A percentile compares a stretch with the other conserved stretches of the same genome.
phyloP scores from a whole-genome alignment of 148 eudicot species.

The Talinum fruticosum region DNA sequence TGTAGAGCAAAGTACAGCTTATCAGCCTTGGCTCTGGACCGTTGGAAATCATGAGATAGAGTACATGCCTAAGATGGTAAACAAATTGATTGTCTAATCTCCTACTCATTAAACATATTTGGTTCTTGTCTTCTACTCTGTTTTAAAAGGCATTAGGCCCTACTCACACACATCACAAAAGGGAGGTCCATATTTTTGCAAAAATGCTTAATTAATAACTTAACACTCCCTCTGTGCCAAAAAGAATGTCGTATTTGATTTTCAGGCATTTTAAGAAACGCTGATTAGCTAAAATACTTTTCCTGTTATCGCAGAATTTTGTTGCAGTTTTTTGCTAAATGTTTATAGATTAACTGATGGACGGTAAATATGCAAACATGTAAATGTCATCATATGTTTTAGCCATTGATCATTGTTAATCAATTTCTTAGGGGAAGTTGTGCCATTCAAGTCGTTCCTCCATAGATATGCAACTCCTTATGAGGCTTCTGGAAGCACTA shows the following conservation, averaged over 20 bases:
- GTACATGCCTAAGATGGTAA: conserved; percentile 82
- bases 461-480: conserved; percentile 77
- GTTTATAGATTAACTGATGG: background rate
- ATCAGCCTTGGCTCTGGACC: conserved; percentile 94
- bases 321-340: too few species aligned
- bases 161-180: too few species aligned
- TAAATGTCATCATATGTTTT: background rate
- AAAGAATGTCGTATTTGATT: too few species aligned
- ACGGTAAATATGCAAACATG: background rate
- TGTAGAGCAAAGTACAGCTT: conserved; percentile 67
- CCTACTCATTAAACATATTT: background rate
- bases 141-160: background rate
- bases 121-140: background rate
- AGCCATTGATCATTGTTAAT: conserved; percentile 2
- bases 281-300: too few species aligned
- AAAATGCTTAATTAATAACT: background rate
- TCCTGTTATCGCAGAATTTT: too few species aligned
- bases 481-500: conserved; percentile 63
- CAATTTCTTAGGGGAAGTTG: conserved; percentile 59
- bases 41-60: conserved; percentile 97
- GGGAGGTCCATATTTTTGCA: background rate
- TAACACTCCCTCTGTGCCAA: too few species aligned
- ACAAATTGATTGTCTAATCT: background rate
- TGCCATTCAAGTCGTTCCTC: conserved; percentile 73
- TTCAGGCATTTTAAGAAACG: too few species aligned